phyloP scores from a whole-genome alignment of 2,329 filamentous ascomycete genomes.

The Arthrobotrys pseudoclavata region DNA sequence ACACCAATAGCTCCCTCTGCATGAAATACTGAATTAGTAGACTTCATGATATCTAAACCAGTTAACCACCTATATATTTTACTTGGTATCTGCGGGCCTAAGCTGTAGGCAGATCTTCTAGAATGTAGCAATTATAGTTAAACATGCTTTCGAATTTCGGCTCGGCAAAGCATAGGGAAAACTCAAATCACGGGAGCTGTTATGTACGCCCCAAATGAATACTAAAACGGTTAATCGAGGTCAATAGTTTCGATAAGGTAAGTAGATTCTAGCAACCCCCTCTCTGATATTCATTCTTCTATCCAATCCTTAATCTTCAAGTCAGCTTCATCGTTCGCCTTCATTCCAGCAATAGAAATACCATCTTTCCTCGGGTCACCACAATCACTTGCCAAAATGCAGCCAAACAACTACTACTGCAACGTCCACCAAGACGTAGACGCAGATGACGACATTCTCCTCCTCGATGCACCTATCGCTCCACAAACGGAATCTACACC shows the following conservation, averaged over 20 bases:
- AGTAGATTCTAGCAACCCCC: background rate
- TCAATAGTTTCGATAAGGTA: background rate
- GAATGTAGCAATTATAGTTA: no score
- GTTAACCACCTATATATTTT: no score
- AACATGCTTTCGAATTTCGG: no score
- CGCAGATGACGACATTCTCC: background rate
- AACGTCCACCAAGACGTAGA: background rate
- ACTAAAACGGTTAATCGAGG: background rate
- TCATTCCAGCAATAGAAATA: background rate
- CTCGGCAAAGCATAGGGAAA: no score
- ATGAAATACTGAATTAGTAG: no score
- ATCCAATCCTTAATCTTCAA: background rate
- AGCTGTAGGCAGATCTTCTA: no score
- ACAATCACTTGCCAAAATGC: background rate
- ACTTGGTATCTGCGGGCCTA: no score
- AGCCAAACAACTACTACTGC: background rate
- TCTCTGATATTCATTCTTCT: background rate
- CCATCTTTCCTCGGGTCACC: no score
- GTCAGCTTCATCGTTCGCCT: background rate
- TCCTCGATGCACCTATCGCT: background rate
- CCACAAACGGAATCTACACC: background rate
- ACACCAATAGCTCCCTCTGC: no score
- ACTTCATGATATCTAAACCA: no score
- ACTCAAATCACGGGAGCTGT: no score
- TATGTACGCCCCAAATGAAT: background rate